Evolutionary conservation across 305 asterid species (phyloP), one percentile per base, ranked within the genome.

Genomic region (Fraxinus nigra): DNA sequence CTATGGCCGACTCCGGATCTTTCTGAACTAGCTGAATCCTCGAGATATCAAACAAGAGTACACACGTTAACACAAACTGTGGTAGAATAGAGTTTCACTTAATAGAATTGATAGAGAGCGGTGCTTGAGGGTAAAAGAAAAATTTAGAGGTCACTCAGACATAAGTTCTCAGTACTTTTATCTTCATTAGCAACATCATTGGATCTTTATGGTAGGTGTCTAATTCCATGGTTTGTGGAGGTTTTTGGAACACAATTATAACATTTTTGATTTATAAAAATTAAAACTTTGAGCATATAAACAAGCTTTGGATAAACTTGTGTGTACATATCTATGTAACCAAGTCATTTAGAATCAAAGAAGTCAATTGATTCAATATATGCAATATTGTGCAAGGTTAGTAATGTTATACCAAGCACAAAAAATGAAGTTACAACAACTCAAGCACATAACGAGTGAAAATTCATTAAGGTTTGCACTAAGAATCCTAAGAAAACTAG

Each of bases 1-100:
- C 85, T 63, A 94, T 85, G 1, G 97, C 97, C 59, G 86, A 76
- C 75, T 92, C 97, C 2, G 87, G 89, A 83, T 94, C 97, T 87
- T 92, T 94, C 81, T 90, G 84, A 7, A 94, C 95, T 13, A 94
- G n/a, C 97, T 94, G 87, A 51, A 24, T 51, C 5, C 33, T 7
- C 10, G 18, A 13, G 11, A 82, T 10, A 48, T 26, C 59, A 16
- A 14, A 3, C 59, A 48, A 48, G 59, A 48, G 59, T 14, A 48
- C 7, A 48, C 20, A 4, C 20, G 59, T 48, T 48, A 14, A 14
- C 59, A 48, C 14, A 14, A 48, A 48, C 7, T 48, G 7, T 4
- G 20, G 20, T 48, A 48, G 20, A 48, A 48, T 48, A 48, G 59
- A 48, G 7, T 48, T 48, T 48, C 20, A 48, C 20, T 48, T 3